Evolutionary conservation across 2,329 filamentous ascomycete species (phyloP).

Genomic region (Beauveria bassiana): DNA sequence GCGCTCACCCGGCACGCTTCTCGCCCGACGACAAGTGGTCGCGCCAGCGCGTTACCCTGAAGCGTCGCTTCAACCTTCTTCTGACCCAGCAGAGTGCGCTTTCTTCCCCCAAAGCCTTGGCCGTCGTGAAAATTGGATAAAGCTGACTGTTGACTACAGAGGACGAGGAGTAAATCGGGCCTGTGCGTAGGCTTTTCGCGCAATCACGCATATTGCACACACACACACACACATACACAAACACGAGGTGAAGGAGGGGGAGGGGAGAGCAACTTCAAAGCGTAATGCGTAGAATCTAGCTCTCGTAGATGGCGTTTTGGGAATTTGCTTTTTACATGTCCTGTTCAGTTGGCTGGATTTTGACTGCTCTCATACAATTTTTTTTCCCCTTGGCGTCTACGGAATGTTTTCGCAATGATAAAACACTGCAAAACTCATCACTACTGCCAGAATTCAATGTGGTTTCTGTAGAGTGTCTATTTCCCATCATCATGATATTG

Average conservation of each 20-base stretch:
- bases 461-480: not conserved
- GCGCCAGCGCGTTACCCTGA: slow-evolving; percentile 87
- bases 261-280: not conserved
- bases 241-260: not conserved
- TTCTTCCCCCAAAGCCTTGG: not conserved
- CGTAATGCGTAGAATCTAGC: not conserved
- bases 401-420: not conserved
- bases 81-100: slow-evolving; percentile 63
- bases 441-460: no score
- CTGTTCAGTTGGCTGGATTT: not conserved
- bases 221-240: not conserved
- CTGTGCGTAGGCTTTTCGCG: no score
- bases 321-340: not conserved
- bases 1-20: slow-evolving; percentile 91
- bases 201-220: no score
- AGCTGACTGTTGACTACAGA: not conserved
- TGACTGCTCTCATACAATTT: not conserved
- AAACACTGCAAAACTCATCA: not conserved
- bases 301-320: slow-evolving; percentile 12
- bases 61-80: slow-evolving; percentile 85
- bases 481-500: not conserved
- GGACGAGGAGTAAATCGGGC: not conserved
- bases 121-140: not conserved
- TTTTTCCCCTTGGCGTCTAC: not conserved
- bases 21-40: slow-evolving; percentile 99